Percentiles rank a stretch among this genome's conserved stretches.
These are phyloP conservation scores for Houttuynia cordata DNA, from an alignment of 164 flowering plant species.

Conservation along the genomic window DNA sequence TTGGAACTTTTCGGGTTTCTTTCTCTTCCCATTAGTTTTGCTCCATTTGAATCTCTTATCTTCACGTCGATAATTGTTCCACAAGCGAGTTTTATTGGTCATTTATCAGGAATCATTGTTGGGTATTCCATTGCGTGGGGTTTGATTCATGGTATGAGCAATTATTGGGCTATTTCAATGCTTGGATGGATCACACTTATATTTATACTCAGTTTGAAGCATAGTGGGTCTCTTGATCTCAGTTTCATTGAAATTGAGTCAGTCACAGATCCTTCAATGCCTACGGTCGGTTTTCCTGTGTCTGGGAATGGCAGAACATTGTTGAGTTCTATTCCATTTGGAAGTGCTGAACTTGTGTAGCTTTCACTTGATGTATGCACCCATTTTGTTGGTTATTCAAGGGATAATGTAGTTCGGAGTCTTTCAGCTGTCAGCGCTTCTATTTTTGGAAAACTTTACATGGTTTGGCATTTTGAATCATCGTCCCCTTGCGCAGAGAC, in stretches of 20 bases:
- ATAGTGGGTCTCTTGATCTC: conserved; percentile 62
- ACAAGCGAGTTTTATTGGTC: conserved; percentile 95
- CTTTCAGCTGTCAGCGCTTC: not conserved
- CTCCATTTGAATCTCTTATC: conserved; percentile 88
- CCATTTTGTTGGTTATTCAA: conserved; percentile 40
- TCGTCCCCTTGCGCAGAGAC: not conserved
- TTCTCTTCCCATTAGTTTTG: conserved; percentile 90
- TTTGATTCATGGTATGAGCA: conserved; percentile 88
- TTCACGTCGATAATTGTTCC: conserved; percentile 97
- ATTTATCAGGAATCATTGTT: conserved; percentile 80
- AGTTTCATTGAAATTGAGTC: conserved; percentile 74
- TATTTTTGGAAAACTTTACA: not conserved
- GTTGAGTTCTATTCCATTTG: conserved; percentile 48
- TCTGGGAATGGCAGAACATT: conserved; percentile 61
- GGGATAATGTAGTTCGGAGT: not conserved
- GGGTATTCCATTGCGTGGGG: conserved; percentile 94
- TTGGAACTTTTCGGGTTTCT: conserved; percentile 84
- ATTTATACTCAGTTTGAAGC: conserved; percentile 72
- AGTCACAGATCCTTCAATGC: conserved; percentile 69
- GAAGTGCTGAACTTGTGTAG: conserved; percentile 62
- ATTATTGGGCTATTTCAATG: conserved; percentile 91
- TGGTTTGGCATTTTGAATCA: not conserved
- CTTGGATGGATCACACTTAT: conserved; percentile 77
- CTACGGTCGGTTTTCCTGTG: conserved; percentile 61
- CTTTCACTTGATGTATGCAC: conserved; percentile 25